Conservation (phyloP, 257 asterid genomes). For the Solanum dulcamara region DNA sequence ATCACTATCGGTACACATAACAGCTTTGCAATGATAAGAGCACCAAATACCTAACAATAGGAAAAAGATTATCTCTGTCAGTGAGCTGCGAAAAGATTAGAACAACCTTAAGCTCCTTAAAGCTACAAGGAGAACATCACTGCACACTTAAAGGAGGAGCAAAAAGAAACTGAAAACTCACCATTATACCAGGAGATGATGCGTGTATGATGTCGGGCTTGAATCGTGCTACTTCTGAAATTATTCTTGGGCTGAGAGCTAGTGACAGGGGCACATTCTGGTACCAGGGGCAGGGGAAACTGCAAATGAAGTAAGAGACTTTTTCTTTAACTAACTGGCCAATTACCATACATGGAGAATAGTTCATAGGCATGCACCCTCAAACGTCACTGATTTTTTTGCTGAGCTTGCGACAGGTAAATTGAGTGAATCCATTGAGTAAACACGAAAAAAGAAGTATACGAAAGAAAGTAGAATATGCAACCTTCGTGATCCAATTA, state of each 20-base stretch:
- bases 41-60: conserved; percentile 70
- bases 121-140: background rate
- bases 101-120: background rate
- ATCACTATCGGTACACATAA: conserved; percentile 78
- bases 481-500: conserved; percentile 90
- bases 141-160: background rate
- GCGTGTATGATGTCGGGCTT: conserved; percentile 98
- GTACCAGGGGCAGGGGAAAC: conserved; percentile 95
- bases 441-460: background rate
- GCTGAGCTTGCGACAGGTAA: background rate
- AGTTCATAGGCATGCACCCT: background rate
- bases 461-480: background rate
- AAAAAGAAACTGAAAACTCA: conserved; percentile 11
- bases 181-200: conserved; percentile 98
- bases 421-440: background rate
- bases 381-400: background rate
- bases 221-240: conserved; percentile 82
- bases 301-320: conserved; percentile 18
- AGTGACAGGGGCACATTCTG: conserved; percentile 85
- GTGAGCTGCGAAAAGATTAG: background rate
- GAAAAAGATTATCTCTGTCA: background rate
- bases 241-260: conserved; percentile 98
- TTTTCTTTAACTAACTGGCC: background rate
- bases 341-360: background rate
- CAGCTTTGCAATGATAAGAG: conserved; percentile 74